Base-by-base conservation (phyloP, 2,329 filamentous ascomycete species). In the Penicillium brasilianum region DNA sequence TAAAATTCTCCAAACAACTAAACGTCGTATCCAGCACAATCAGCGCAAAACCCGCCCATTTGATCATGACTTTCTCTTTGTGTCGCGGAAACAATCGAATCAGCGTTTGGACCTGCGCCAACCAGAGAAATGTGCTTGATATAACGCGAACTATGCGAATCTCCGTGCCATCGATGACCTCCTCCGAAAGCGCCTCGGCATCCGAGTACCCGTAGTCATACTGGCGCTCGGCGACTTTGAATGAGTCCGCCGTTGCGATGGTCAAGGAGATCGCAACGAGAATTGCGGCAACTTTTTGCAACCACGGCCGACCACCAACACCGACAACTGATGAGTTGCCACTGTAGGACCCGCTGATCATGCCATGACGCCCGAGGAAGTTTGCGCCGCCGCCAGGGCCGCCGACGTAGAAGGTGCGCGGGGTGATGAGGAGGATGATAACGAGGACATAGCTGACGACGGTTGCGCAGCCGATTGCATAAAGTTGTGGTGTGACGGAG, bases 11-110 rank as follows among this genome's bases (percentile, higher is more conserved):
- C 60, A 98, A 85, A 51, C 90, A 92, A 72, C 90, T 93, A 76
- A 99, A 99, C 11, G 93, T 87, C 46, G 94, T 89, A 74, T 98
- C 94, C 61, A 97, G 84, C 0, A 92, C 87, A 71, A 99, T 97
- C 59, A 99, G 85, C 3, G 90, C 93, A 74, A 98, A 97, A 1
- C 94, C 95, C 16, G 94, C 92, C 94, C 94, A 99, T 80, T 98
- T 98, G 80, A 99, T 99, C 67, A 98, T 91, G 55, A 98, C 89
- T 79, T 98, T 98, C 79, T 99, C 95, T 72, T 96, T 91, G 73
- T 98, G 94, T 36, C 95, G 91, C 8, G 95, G 95, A 69, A 99
- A 99, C 1, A 99, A 83, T 56, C 95, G 90, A 69, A 98, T 98
- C 60, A 99, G 80, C 0, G 95, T 99, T 80, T 99, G 95, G 1